A percentile compares a stretch with the other conserved stretches of the same genome.
These are phyloP conservation scores for Talaromyces sp. DNA, from an alignment of 2,329 filamentous ascomycete species.

Conservation along the genomic window DNA sequence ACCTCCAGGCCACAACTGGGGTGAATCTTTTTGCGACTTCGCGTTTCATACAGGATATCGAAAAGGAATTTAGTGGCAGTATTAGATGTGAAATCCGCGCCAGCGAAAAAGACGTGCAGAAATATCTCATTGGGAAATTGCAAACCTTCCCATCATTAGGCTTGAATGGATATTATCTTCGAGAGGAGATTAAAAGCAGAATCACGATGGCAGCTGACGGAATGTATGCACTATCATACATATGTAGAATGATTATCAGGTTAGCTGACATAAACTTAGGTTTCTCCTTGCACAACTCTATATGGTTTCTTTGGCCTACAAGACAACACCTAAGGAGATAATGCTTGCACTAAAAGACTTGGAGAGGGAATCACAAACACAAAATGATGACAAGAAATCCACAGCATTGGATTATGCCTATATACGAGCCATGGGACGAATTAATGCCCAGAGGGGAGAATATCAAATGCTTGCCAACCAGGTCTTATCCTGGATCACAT, in stretches of 20 bases:
- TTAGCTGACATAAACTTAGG: not conserved
- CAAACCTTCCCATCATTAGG: no score
- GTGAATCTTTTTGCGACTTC: not conserved
- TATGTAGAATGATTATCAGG: not conserved
- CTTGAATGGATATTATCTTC: not conserved
- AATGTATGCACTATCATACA: not conserved
- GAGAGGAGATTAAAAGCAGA: not conserved
- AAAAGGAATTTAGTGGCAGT: not conserved
- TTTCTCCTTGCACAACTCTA: not conserved
- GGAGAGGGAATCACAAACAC: no score
- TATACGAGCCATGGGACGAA: not conserved
- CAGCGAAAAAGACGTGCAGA: not conserved
- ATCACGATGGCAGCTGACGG: not conserved
- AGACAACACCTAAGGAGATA: not conserved
- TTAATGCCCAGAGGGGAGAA: not conserved
- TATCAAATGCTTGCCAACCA: conserved; percentile 3
- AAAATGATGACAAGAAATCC: no score
- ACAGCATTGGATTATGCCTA: not conserved
- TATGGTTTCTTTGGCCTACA: not conserved
- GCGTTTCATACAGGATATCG: not conserved
- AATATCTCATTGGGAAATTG: not conserved
- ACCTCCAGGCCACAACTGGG: not conserved
- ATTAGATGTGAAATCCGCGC: not conserved
- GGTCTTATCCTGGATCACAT: conserved; percentile 11
- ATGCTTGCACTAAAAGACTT: no score